Evolutionary conservation across 805 yeast genomes (phyloP).

Genomic region (Cyberlindnera maritima): DNA sequence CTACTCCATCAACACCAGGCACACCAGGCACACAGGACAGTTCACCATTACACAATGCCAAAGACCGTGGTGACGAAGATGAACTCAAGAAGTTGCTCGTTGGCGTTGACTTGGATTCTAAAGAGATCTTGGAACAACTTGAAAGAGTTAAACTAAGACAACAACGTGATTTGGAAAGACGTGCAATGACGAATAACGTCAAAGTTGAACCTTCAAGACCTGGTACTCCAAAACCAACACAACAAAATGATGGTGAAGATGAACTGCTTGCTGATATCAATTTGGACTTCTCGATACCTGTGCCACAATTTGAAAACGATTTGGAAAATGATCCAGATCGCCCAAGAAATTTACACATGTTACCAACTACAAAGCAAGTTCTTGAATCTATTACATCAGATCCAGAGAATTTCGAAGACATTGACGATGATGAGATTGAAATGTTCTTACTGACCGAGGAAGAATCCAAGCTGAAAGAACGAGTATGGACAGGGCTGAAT

Average conservation of each 20-base stretch:
- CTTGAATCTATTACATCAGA: conserved; percentile 54
- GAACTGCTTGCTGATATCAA: neutral
- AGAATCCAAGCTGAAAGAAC: conserved; percentile 71
- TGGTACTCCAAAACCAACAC: neutral
- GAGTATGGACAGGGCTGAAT: conserved; percentile 87
- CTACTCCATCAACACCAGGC: no score
- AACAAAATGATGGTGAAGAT: conserved; percentile 1
- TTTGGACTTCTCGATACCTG: neutral
- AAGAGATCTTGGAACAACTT: conserved; percentile 28
- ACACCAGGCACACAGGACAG: neutral
- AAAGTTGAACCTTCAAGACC: conserved; percentile 2
- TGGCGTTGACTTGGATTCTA: conserved; percentile 22
- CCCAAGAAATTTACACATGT: conserved; percentile 51
- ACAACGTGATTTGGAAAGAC: conserved; percentile 18
- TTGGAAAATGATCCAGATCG: conserved; percentile 38
- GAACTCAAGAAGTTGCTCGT: conserved; percentile 17
- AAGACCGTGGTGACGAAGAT: conserved; percentile 21
- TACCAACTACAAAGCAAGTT: conserved; percentile 59
- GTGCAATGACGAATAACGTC: conserved; percentile 20
- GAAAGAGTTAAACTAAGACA: conserved; percentile 30
- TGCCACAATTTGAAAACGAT: conserved; percentile 9
- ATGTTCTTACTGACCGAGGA: conserved; percentile 59
- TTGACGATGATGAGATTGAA: conserved; percentile 79
- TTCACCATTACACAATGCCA: no score
- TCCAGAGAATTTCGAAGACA: conserved; percentile 64